Evolutionary conservation across 78 protist genomes (phyloP).

Genomic region (Anaeramoeba ignava): DNA sequence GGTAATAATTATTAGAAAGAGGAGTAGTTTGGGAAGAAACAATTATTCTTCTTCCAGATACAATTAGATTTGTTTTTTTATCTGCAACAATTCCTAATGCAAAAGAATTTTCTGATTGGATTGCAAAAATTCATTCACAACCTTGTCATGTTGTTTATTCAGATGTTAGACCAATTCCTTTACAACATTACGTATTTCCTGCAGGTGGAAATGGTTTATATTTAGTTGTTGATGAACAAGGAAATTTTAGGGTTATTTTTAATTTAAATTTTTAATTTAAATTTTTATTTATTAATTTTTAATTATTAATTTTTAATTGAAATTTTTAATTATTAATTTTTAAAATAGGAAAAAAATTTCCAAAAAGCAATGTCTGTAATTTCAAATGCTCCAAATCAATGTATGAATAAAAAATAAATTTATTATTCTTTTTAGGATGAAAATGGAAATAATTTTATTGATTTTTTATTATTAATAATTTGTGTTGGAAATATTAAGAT

Average conservation of each 20-base stretch:
- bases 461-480: not conserved
- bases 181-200: conserved; percentile 52
- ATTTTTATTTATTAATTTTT: not conserved
- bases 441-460: not conserved
- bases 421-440: not conserved
- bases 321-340: not conserved
- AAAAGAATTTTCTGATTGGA: conserved; percentile 66
- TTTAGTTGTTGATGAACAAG: conserved; percentile 62
- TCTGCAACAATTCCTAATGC: conserved; percentile 83
- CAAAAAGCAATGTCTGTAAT: conserved; percentile 35
- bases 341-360: conserved; percentile 39
- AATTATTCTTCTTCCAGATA: conserved; percentile 52
- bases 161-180: conserved; percentile 81
- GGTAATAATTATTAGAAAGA: conserved; percentile 40
- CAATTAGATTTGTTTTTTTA: conserved; percentile 62
- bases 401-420: not conserved
- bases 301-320: not conserved
- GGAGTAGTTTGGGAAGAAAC: conserved; percentile 88
- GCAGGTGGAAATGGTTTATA: conserved; percentile 62
- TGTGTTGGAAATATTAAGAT: conserved; percentile 2
- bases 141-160: conserved; percentile 66
- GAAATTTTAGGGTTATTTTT: conserved; percentile 40
- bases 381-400: not conserved
- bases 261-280: not conserved
- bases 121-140: not conserved